Evolutionary conservation across 169 alveolate genomes (phyloP), one percentile per base, ranked within the genome.

Genomic region (Theileria orientalis): DNA sequence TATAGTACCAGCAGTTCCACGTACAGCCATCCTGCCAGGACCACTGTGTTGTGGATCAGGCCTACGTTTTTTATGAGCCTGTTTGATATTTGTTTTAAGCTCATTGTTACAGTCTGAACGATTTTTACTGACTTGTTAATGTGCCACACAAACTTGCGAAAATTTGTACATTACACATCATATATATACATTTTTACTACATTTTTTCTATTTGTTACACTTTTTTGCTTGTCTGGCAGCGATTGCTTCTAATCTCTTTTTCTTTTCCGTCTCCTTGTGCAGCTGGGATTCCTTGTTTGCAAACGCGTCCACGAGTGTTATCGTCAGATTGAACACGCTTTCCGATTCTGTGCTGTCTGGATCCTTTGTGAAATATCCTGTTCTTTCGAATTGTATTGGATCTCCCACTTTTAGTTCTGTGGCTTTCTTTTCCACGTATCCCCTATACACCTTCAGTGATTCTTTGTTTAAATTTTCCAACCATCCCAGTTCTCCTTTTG

Each of bases 351-450:
- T 85, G 23, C 92, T 72, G 32, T 89, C 93, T 32, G 69, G 85
- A 74, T 93, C 96, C 59, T 75, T 87, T 16, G 93, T 84, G 78
- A 93, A 93, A 85, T 76, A 93, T 13, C 96, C 96, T 9, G 86
- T 66, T 3, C 96, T 87, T 69, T 93, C 96, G 68, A 93, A 93
- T 49, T 93, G 96, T 35, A 92, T 80, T 14, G 94, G 92, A 23
- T 84, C 91, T 23, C 92, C 94, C 14, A 83, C 83, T 9, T 67
- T 69, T 29, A 68, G 66, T 5, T 35, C 40, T 11, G 32, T 51
- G 0, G 92, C 83, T 35, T 67, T 64, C 32, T 74, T 80, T 46
- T 89, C 93, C 32, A 83, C 84, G 47, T 73, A 33, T 21, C 89
- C 86, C n/a, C 69, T 64, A 40, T 89, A 78, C 3, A 85, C 33